These are phyloP conservation scores for Aspergillus indologenus DNA, from an alignment of 495 filamentous ascomycete species.

Conservation along the genomic window DNA sequence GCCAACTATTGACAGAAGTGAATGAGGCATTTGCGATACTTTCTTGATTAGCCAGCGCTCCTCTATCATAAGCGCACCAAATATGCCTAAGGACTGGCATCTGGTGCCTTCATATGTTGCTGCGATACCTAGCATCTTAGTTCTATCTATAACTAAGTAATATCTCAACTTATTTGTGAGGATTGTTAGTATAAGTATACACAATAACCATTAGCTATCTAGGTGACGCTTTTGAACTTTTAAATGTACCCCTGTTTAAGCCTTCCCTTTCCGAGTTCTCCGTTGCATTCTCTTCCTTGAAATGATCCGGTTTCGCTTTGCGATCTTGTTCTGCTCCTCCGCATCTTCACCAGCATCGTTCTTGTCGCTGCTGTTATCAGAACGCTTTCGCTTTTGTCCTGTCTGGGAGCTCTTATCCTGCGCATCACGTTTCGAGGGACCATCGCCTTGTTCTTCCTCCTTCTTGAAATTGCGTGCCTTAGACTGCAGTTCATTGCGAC, in stretches of 20 bases:
- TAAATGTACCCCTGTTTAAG: constrained; percentile 16
- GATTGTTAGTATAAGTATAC: constrained; percentile 7
- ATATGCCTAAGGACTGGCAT: neutral
- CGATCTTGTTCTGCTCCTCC: constrained; percentile 52
- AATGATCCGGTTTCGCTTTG: constrained; percentile 64
- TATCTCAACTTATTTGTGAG: neutral
- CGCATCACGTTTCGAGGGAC: constrained; percentile 23
- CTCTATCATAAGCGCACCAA: neutral
- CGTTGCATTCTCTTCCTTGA: constrained; percentile 63
- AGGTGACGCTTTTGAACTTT: constrained; percentile 11
- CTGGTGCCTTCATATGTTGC: neutral
- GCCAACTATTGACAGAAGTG: constrained; percentile 28
- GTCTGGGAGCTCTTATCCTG: constrained; percentile 11
- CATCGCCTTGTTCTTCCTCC: constrained; percentile 20
- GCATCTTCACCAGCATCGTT: constrained; percentile 26
- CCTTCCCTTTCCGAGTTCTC: constrained; percentile 45
- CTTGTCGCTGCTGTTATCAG: constrained; percentile 29
- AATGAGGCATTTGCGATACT: constrained; percentile 1
- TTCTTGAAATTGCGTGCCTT: constrained; percentile 45
- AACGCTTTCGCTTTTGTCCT: constrained; percentile 43
- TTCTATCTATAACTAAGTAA: neutral
- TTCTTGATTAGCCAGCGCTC: neutral
- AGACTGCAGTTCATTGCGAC: constrained; percentile 68
- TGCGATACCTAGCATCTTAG: neutral
- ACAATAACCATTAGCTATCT: constrained; percentile 15